These are phyloP conservation scores for Aegle marmelos DNA, from an alignment of 345 rosid species.

Conservation along the genomic window DNA sequence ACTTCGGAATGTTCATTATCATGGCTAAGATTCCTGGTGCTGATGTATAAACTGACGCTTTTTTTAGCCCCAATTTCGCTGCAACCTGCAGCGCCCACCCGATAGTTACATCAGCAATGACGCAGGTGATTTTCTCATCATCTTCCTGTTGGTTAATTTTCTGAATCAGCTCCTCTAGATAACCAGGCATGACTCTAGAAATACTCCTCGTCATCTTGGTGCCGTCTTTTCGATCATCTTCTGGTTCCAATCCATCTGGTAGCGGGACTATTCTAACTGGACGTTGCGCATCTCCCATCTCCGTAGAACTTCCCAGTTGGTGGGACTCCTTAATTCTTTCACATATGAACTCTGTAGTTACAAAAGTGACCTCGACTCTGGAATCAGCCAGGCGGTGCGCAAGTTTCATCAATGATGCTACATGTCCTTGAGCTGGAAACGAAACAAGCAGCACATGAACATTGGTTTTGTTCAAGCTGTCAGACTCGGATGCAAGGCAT, in stretches of 20 bases:
- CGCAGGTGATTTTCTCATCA: conserved; percentile 14
- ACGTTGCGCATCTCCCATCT: neutral
- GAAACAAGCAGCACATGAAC: conserved; percentile 26
- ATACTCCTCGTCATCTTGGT: neutral
- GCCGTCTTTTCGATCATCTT: conserved; percentile 20
- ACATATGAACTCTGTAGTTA: conserved; percentile 13
- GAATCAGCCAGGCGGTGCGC: conserved; percentile 6
- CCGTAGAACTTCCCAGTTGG: neutral
- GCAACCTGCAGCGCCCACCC: conserved; percentile 29
- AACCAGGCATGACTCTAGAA: conserved; percentile 16
- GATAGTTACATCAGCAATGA: conserved; percentile 16
- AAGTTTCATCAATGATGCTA: conserved; percentile 20
- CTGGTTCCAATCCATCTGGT: conserved; percentile 26
- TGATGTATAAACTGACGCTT: conserved; percentile 3
- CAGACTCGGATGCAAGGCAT: too few relatives aligned
- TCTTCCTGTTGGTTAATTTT: conserved; percentile 10
- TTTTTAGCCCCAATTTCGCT: conserved; percentile 12
- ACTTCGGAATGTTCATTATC: conserved; percentile 14
- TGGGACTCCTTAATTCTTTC: neutral
- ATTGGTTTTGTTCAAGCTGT: neutral
- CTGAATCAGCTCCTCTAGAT: conserved; percentile 21
- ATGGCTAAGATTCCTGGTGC: conserved; percentile 19
- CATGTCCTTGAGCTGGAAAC: conserved; percentile 26
- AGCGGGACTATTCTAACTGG: conserved; percentile 14
- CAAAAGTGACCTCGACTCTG: conserved; percentile 24